These are phyloP conservation scores for Cicer pinnatifidum DNA, from an alignment of 306 rosid genomes.

Conservation along the genomic window DNA sequence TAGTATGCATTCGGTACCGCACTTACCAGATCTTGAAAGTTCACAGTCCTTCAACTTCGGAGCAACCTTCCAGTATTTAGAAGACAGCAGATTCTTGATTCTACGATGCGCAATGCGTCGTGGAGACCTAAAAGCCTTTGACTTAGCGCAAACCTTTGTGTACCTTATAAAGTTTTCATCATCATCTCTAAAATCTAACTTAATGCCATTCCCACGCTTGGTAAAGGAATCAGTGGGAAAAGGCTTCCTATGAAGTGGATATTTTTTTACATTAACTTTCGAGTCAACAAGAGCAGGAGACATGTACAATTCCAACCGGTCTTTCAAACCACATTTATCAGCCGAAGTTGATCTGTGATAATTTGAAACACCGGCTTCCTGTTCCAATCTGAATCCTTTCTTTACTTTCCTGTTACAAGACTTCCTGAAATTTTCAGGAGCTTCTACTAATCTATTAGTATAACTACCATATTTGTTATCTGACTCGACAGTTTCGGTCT, in stretches of 20 bases:
- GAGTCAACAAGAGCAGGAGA: constrained; percentile 55
- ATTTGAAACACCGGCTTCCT: constrained; percentile 48
- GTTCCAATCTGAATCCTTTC: constrained; percentile 48
- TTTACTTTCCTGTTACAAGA: constrained; percentile 57
- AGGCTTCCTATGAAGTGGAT: constrained; percentile 57
- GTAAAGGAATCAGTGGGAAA: constrained; percentile 67
- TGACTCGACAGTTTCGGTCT: constrained; percentile 51
- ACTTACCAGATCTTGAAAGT: constrained; percentile 73
- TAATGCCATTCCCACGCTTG: constrained; percentile 68
- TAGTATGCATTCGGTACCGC: constrained; percentile 33
- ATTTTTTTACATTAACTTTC: constrained; percentile 54
- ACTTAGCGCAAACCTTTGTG: constrained; percentile 60
- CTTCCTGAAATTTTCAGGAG: constrained; percentile 52
- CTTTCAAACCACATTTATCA: constrained; percentile 59
- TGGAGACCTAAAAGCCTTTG: constrained; percentile 66
- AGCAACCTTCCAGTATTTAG: constrained; percentile 85
- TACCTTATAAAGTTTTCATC: constrained; percentile 72
- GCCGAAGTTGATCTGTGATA: constrained; percentile 52
- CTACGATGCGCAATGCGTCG: constrained; percentile 66
- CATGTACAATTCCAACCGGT: constrained; percentile 51
- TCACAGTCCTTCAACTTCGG: constrained; percentile 86
- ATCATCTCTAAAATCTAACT: constrained; percentile 86
- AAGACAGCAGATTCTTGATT: constrained; percentile 79
- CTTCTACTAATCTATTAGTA: constrained; percentile 54
- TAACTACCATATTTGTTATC: constrained; percentile 45